Evolutionary conservation across 2,329 filamentous ascomycete genomes (phyloP).

Genomic region (Aspergillus thermomutatus): DNA sequence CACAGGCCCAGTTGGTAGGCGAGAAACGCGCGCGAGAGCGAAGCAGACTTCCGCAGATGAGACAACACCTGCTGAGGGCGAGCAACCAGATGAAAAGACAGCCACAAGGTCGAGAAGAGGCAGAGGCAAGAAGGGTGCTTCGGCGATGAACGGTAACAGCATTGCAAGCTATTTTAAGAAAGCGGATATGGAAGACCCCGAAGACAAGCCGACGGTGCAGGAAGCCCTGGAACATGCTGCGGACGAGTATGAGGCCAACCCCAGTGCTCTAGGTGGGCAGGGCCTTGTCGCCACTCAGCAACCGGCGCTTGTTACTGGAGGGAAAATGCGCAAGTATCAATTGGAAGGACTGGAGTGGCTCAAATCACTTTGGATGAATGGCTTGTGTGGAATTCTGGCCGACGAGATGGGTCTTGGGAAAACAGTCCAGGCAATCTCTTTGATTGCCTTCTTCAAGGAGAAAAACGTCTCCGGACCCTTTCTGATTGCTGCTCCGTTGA

Average conservation of each 20-base stretch:
- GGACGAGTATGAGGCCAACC: conserved; percentile 55
- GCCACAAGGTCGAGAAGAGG: conserved; percentile 24
- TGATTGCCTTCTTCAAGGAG: conserved; percentile 83
- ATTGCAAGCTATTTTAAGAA: conserved; percentile 62
- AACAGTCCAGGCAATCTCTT: conserved; percentile 84
- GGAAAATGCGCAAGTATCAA: conserved; percentile 91
- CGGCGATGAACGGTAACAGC: conserved; percentile 32
- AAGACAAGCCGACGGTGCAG: conserved; percentile 52
- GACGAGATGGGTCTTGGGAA: conserved; percentile 96
- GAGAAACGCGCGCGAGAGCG: conserved; percentile 32
- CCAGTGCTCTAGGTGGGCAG: conserved; percentile 60
- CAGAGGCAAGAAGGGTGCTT: conserved; percentile 25
- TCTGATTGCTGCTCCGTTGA: conserved; percentile 83
- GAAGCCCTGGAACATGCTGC: conserved; percentile 59
- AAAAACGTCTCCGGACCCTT: conserved; percentile 87
- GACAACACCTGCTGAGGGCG: conserved; percentile 7
- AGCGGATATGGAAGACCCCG: conserved; percentile 53
- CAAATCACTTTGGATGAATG: conserved; percentile 76
- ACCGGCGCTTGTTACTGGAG: conserved; percentile 78
- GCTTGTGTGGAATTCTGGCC: conserved; percentile 84
- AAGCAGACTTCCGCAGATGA: conserved; percentile 19
- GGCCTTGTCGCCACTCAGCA: conserved; percentile 79
- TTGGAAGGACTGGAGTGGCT: conserved; percentile 95
- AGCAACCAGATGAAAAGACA: conserved; percentile 16
- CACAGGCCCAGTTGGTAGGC: conserved; percentile 17